Evolutionary conservation across 345 rosid genomes (phyloP).

Genomic region (Salix arbutifolia): DNA sequence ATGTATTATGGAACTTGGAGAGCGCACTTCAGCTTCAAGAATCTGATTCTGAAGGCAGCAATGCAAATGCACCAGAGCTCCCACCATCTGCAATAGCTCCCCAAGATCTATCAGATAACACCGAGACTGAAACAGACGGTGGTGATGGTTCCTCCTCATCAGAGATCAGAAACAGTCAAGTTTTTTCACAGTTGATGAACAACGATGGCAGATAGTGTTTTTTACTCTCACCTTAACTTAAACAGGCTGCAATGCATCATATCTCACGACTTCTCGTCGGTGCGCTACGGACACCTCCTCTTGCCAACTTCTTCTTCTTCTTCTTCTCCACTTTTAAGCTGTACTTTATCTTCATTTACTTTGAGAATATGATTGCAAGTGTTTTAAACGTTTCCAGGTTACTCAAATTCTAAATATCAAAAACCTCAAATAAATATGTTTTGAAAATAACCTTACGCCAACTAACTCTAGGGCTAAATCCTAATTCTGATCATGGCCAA

Average conservation of each 20-base stretch:
- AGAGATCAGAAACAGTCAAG: constrained; percentile 55
- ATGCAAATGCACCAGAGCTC: constrained; percentile 3
- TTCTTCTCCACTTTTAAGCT: neutral
- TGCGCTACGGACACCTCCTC: neutral
- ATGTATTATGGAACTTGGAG: constrained; percentile 91
- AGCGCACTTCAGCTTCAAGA: constrained; percentile 74
- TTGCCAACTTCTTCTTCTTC: neutral
- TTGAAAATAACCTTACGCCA: too few relatives aligned
- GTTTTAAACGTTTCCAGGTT: neutral
- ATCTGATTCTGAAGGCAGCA: constrained; percentile 51
- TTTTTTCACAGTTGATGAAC: constrained; percentile 85
- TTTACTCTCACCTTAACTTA: neutral
- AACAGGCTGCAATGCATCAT: neutral
- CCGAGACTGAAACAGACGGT: constrained; percentile 26
- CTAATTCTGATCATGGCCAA: too few relatives aligned
- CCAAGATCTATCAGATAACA: constrained; percentile 21
- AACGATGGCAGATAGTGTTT: constrained; percentile 64
- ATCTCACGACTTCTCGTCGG: neutral
- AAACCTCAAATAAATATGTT: too few relatives aligned
- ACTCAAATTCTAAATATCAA: too few relatives aligned
- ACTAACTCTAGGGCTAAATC: too few relatives aligned
- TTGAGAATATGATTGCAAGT: neutral
- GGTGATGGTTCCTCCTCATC: constrained; percentile 36
- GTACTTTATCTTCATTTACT: neutral
- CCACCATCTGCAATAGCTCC: constrained; percentile 20